A percentile compares a stretch with the other conserved stretches of the same genome.
Evolutionary conservation across 257 asterid species (phyloP).

Genomic region (Catharanthus roseus): DNA sequence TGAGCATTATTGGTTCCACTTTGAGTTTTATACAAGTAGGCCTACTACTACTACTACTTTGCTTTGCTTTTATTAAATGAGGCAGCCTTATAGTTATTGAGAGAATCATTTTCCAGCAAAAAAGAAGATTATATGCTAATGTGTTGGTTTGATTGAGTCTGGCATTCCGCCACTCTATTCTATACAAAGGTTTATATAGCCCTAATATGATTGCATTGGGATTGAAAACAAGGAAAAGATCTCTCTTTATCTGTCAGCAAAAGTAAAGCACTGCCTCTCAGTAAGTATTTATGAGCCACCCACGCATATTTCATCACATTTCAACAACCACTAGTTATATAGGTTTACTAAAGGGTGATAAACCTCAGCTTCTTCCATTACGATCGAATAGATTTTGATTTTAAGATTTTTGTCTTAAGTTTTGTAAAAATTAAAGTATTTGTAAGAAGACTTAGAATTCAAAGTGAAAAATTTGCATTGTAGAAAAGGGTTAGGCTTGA

Average conservation of each 20-base stretch:
- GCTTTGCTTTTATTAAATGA: conserved; percentile 2
- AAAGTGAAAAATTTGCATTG: too few relatives aligned
- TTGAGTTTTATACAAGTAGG: background rate
- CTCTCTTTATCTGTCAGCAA: background rate
- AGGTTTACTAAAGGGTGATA: background rate
- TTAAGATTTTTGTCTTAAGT: too few relatives aligned
- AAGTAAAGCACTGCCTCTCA: conserved; percentile 14
- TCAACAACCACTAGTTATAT: background rate
- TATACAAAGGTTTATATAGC: background rate
- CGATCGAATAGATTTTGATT: too few relatives aligned
- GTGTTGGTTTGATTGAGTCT: background rate
- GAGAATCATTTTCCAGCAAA: background rate
- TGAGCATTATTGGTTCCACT: background rate
- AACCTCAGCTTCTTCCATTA: background rate
- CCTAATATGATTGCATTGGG: conserved; percentile 9
- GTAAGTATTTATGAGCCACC: background rate
- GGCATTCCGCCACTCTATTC: conserved; percentile 17
- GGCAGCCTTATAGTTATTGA: conserved; percentile 8
- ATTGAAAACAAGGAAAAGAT: conserved; percentile 5
- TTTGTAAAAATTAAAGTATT: too few relatives aligned
- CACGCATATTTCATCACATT: background rate
- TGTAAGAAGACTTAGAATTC: too few relatives aligned
- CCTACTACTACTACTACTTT: too few relatives aligned
- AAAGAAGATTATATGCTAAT: background rate
- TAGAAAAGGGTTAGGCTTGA: background rate